Percentiles rank a stretch among this genome's conserved stretches.
Evolutionary conservation across 116 monocot genomes (phyloP).

Genomic region (Phalaenopsis hybrid): DNA sequence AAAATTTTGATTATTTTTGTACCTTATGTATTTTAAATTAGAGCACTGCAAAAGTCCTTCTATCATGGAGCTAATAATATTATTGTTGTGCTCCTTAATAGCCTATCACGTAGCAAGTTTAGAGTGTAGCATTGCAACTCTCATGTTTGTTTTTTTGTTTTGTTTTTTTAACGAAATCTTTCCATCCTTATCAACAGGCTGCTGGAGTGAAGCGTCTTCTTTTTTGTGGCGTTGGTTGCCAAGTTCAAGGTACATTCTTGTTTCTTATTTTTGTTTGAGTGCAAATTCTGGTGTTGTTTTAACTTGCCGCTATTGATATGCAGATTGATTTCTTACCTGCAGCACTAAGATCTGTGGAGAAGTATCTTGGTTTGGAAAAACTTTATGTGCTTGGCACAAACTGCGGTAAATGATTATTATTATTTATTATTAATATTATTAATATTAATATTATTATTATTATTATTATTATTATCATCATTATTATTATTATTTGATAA

Average conservation of each 20-base stretch:
- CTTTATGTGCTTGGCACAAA: too few species aligned
- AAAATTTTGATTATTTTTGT: too few species aligned
- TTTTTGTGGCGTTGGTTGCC: constrained; percentile 98
- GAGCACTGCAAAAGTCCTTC: too few species aligned
- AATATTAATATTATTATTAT: too few species aligned
- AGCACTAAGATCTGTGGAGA: too few species aligned
- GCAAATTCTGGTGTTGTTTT: constrained; percentile 20
- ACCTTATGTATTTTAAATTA: too few species aligned
- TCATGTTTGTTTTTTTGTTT: neutral
- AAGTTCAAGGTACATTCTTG: constrained; percentile 76
- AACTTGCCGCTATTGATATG: constrained; percentile 49
- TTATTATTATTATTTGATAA: too few species aligned
- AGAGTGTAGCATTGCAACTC: neutral
- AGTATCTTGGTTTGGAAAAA: too few species aligned
- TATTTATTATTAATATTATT: too few species aligned
- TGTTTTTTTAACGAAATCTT: neutral
- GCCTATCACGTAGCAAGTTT: neutral
- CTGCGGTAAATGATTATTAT: too few species aligned
- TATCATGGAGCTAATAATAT: neutral
- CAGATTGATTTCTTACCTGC: too few species aligned
- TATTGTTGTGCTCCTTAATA: neutral
- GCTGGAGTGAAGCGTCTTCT: constrained; percentile 97
- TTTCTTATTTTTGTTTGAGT: constrained; percentile 4
- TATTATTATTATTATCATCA: constrained; percentile 6
- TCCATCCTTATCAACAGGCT: constrained; percentile 39